Evolutionary conservation across 805 yeast genomes (phyloP), one percentile per base, ranked within the genome.

Genomic region (Metschnikowia santaceciliae): DNA sequence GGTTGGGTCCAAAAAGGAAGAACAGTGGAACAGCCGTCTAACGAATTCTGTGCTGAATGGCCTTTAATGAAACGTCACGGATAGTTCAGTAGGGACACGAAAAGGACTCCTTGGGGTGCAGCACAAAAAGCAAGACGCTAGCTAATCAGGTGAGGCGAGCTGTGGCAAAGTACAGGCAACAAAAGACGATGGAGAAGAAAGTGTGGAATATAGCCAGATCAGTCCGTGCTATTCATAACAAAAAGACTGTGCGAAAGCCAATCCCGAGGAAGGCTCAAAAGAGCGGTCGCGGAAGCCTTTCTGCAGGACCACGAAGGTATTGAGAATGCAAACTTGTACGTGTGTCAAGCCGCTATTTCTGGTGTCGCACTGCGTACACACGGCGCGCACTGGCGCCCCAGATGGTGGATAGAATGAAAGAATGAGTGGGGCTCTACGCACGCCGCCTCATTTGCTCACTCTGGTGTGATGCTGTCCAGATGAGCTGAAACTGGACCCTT

Each of bases 201-300:
- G 33, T 22, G 26, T 13, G 20, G 17, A 37, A 32, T 22, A 44
- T 34, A 23, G 47, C 41, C 41, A 35, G 34, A 19, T 7, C 32
- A 10, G 47, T 36, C 39, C 47, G 47, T 35, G 40, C 47, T 26
- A 23, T 44, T 44, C 47, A 44, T 33, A 35, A 44, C 47, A 44
- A 44, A 44, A 44, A 36, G 39, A 22, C 32, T 26, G 47, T 17
- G 47, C 47, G 47, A 44, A 44, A 34, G 47, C 19, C 47, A 35
- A 44, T 36, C 40, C 47, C 47, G 47, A 44, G 40, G 32, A 43
- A 43, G 32, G 46, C 39, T 43, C 39, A 34, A 42, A 32, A 15
- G 34, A 34, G 41, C 40, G 34, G 40, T 22, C 39, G 34, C 34
- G 40, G 34, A 20, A 10, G 15, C 7, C 32, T 35, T n/a, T 6